A percentile compares a stretch with the other conserved stretches of the same genome.
Evolutionary conservation across 176 grass and related monocot species (phyloP).

Genomic region (Ensete ventricosum): DNA sequence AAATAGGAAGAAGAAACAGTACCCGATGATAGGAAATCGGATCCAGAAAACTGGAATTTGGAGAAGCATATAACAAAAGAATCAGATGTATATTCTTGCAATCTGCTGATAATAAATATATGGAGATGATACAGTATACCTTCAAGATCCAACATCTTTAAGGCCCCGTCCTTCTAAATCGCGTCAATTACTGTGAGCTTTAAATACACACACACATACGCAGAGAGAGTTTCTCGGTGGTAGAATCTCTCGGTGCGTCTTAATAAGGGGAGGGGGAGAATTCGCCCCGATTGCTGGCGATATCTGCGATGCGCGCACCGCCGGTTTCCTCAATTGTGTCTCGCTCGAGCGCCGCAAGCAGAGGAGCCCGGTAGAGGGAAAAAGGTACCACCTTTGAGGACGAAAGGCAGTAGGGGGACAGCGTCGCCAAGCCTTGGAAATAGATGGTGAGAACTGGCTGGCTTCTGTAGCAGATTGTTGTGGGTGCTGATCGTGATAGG

Average conservation of each 20-base stretch:
- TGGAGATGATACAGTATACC: background rate
- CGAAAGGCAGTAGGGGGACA: background rate
- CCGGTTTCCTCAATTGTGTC: constrained; percentile 7
- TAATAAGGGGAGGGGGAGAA: background rate
- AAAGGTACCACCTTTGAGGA: background rate
- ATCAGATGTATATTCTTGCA: background rate
- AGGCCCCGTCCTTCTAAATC: constrained; percentile 8
- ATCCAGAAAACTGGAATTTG: no score
- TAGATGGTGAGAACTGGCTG: background rate
- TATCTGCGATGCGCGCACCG: constrained; percentile 6
- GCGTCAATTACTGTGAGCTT: constrained; percentile 11
- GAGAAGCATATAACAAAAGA: background rate
- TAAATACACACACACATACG: background rate
- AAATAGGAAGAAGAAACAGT: no score
- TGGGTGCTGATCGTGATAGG: background rate
- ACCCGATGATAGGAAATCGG: no score
- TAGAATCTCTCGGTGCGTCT: background rate
- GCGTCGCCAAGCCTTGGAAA: constrained; percentile 4
- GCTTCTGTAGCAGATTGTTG: background rate
- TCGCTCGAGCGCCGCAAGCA: background rate
- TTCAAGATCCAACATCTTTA: constrained; percentile 6
- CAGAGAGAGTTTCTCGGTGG: no score
- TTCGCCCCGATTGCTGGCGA: constrained; percentile 11
- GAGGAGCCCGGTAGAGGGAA: background rate
- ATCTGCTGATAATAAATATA: background rate